Evolutionary conservation across 192 early-diverging fungal species (phyloP), one percentile per base, ranked within the genome.

Genomic region (Gamsiella multidivaricata): DNA sequence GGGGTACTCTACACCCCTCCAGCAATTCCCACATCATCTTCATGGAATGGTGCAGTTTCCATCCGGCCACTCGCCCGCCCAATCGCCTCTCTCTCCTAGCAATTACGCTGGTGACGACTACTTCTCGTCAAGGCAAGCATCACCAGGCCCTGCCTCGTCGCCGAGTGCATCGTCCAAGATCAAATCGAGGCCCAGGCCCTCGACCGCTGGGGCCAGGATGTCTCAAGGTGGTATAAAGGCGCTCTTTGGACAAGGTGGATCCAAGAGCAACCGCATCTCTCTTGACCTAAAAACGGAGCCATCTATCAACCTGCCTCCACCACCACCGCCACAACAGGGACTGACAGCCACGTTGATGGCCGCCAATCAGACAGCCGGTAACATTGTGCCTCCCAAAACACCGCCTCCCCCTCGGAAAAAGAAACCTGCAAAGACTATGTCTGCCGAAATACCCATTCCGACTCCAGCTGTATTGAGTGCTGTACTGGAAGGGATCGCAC

Each of bases 171-270:
- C 51, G 1, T 61, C 65, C 26, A 76, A 76, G 36, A 76, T 76
- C 29, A 76, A 76, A 29, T 76, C 73, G 0, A 53, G 73, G 14
- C 73, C 73, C 32, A 59, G 73, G 20, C 65, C 73, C 4, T 76
- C 73, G 2, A 66, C 59, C 2, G 52, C 64, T 12, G 59, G 57
- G 1, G 46, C 51, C 20, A 60, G 73, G 34, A 47, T 76, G 12
- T 76, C 73, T 28, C 73, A 76, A 29, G 73, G 73, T 5, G 73
- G 73, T 9, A 76, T 76, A 43, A 76, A 76, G 36, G 73, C 73
- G 34, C 59, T 76, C n/a, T 76, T 76, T 42, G 73, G 73, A 29
- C 64, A 61, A 51, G 31, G 36, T 15, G 29, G 33, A 3, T 54
- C 60, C 37, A 76, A 76, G 54, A 52, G 42, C 20, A 76, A 68